A percentile compares a stretch with the other conserved stretches of the same genome.
Conservation (phyloP, 441 rosid genomes). For the Croton laevigatus region DNA sequence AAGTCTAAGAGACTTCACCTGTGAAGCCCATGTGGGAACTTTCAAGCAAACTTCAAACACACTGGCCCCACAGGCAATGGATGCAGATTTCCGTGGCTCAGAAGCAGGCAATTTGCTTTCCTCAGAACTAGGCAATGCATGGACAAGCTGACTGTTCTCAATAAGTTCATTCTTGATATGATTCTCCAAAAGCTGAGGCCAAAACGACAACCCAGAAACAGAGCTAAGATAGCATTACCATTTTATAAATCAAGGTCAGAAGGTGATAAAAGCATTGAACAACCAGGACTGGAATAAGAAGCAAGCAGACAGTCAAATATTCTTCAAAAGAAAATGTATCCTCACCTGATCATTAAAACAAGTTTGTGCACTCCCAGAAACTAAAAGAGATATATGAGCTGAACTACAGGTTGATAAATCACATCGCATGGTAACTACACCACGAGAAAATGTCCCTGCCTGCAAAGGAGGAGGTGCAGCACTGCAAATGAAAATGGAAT, state of each 20-base stretch:
- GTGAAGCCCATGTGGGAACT: conserved; percentile 96
- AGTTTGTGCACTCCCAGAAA: conserved; percentile 97
- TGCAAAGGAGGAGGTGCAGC: conserved; percentile 99
- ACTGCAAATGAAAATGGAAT: conserved; percentile 41
- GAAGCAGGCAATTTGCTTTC: conserved; percentile 49
- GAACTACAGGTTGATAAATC: conserved; percentile 87
- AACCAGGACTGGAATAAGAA: conserved; percentile 20
- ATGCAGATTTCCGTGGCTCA: conserved; percentile 86
- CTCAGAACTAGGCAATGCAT: conserved; percentile 54
- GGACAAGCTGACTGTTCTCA: conserved; percentile 74
- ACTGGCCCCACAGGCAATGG: conserved; percentile 92
- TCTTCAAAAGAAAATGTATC: conserved; percentile 8
- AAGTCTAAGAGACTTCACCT: conserved; percentile 46
- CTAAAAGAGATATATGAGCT: conserved; percentile 88
- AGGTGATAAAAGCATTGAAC: conserved; percentile 12
- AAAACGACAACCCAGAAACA: background rate
- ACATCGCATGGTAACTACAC: conserved; percentile 97
- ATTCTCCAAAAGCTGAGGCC: conserved; percentile 79
- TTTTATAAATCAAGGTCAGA: conserved; percentile 15
- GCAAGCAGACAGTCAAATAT: conserved; percentile 10
- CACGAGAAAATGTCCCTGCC: conserved; percentile 96
- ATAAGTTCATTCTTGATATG: conserved; percentile 89
- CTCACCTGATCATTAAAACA: conserved; percentile 98
- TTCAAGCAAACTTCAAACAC: conserved; percentile 91
- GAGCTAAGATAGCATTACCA: background rate